These are phyloP conservation scores for Hypoxylon sp. DNA, from an alignment of 2,329 filamentous ascomycete genomes.

Conservation along the genomic window DNA sequence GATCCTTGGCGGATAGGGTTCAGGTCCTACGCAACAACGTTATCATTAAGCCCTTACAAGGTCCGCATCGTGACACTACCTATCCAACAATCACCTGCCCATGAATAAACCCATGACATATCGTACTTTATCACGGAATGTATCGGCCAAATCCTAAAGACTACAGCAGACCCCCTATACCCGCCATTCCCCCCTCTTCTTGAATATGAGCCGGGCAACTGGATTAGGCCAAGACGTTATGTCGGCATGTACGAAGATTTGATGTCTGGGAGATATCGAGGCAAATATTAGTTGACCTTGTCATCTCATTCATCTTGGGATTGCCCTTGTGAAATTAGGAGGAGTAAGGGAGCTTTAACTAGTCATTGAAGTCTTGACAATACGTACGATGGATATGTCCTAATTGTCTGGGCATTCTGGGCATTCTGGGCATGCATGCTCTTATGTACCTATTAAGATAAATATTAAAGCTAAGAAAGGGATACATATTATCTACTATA, in stretches of 20 bases:
- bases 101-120: background rate
- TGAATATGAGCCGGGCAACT: background rate
- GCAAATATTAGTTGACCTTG: background rate
- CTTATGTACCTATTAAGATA: background rate
- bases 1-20: no score
- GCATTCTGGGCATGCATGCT: background rate
- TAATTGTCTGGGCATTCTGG: background rate
- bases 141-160: background rate
- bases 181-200: background rate
- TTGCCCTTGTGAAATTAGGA: background rate
- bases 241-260: background rate
- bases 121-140: background rate
- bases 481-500: background rate
- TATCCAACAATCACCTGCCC: no score
- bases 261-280: background rate
- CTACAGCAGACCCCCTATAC: background rate
- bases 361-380: background rate
- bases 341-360: background rate
- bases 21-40: no score
- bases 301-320: background rate
- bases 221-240: background rate
- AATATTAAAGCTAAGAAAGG: constrained; percentile 2
- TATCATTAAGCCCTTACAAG: no score
- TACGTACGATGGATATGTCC: background rate
- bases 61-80: no score